Evolutionary conservation across 164 flowering plant genomes (phyloP).

Genomic region (Aristolochia fimbriata): DNA sequence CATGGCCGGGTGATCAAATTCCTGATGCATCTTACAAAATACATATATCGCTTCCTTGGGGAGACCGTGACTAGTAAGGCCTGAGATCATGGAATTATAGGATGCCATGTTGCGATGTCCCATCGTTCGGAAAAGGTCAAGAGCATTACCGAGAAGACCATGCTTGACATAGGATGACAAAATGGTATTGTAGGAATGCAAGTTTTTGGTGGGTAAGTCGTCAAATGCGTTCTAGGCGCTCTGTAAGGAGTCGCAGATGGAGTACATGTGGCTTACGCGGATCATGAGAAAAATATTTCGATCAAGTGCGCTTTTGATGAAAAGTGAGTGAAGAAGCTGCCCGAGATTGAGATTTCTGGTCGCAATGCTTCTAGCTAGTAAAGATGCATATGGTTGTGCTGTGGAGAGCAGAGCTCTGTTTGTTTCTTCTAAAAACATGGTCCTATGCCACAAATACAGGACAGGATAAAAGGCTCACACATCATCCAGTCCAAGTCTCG

Average conservation of each 20-base stretch:
- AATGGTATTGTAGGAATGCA: constrained; percentile 43
- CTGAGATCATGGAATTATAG: too few relatives aligned
- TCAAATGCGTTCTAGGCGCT: constrained; percentile 29
- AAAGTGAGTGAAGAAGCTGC: constrained; percentile 32
- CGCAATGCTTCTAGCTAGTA: background rate
- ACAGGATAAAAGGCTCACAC: too few relatives aligned
- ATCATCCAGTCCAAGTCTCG: too few relatives aligned
- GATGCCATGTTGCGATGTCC: constrained; percentile 38
- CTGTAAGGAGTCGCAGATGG: constrained; percentile 30
- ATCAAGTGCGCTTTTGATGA: constrained; percentile 41
- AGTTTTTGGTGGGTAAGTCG: constrained; percentile 31
- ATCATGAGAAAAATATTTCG: constrained; percentile 30
- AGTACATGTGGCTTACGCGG: constrained; percentile 37
- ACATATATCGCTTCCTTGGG: background rate
- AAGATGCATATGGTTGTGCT: too few relatives aligned
- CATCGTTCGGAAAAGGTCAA: constrained; percentile 41
- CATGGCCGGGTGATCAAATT: constrained; percentile 1
- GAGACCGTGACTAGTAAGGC: background rate
- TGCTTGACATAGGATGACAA: constrained; percentile 19
- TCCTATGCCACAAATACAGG: too few relatives aligned
- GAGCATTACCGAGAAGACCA: constrained; percentile 30
- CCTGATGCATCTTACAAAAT: background rate
- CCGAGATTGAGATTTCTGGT: constrained; percentile 29
- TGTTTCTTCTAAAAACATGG: too few relatives aligned
- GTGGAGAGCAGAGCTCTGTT: too few relatives aligned